Evolutionary conservation across 176 grass and related monocot species (phyloP), one percentile per base, ranked within the genome.

Genomic region (Hsuehochloa calcarea): DNA sequence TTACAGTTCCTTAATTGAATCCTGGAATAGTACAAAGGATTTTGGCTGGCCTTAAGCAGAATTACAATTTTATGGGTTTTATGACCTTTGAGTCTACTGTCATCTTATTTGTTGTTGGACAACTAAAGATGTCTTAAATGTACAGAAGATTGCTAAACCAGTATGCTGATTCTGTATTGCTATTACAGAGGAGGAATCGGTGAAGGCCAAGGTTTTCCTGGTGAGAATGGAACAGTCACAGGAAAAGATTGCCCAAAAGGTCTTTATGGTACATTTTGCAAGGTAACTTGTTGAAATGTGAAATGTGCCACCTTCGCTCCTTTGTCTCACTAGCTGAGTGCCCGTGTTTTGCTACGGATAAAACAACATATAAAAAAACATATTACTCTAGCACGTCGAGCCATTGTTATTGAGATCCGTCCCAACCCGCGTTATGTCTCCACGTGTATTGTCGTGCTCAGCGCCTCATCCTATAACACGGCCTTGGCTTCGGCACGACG

Each of bases 241-340:
- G 93, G 91, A 85, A 95, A 90, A 82, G 91, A 88, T 87, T 98
- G 96, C 77, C 96, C 96, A 49, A 80, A 90, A 84, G 93, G 96
- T 81, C 93, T 98, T 83, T 98, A 98, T 92, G 96, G 96, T 83
- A 90, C 85, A 85, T 98, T 95, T 92, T 98, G 96, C 89, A 87
- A 93, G 96, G 96, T 98, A 91, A 59, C 39, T 69, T 84, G 26
- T 40, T n/a, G 61, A 75, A 54, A 60, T 15, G 19, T 71, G 7
- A 49, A 68, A 70, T 26, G 34, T 64, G 43, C 11, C 49, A 14
- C 12, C 6, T 72, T 70, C 12, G 17, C 70, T 64, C 55, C 17
- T 68, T 69, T 78, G 19, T 27, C 17, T 44, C 9, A 34, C 31
- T 34, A 34, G 31, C 31, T 34, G 31, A 34, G 31, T 34, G 31